Conservation (phyloP, 2,329 filamentous ascomycete species). For the Cladosporium sp. region DNA sequence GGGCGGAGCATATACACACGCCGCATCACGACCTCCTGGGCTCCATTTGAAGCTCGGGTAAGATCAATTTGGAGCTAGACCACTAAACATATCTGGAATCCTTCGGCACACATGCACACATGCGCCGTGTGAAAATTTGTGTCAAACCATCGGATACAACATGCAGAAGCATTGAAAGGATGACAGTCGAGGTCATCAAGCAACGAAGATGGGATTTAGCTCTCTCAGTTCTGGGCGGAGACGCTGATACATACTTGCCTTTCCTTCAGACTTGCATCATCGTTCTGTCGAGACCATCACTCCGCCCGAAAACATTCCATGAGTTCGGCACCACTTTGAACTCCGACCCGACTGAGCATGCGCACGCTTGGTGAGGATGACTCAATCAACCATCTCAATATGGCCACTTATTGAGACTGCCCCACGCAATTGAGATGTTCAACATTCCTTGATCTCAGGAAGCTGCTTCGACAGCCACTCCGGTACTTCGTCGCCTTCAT, state of each 20-base stretch:
- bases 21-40: conserved; percentile 12
- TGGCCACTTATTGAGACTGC: neutral
- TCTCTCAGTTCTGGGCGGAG: neutral
- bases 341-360: neutral
- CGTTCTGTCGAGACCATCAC: neutral
- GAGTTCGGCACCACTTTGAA: neutral
- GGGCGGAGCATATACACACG: neutral
- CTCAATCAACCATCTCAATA: neutral
- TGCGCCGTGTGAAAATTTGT: too few relatives aligned
- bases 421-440: neutral
- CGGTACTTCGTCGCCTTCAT: neutral
- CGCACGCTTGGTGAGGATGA: neutral
- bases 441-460: conserved; percentile 3
- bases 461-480: neutral
- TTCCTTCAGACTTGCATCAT: neutral
- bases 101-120: too few relatives aligned
- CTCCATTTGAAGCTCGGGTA: neutral
- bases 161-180: neutral
- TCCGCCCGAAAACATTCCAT: neutral
- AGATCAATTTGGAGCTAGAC: too few relatives aligned
- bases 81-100: too few relatives aligned
- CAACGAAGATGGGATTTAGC: neutral
- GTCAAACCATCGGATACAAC: neutral
- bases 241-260: neutral
- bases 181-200: neutral